Percentiles rank a stretch among this genome's conserved stretches.
Conservation (phyloP, 306 rosid species). For the Dalbergia oliveri region DNA sequence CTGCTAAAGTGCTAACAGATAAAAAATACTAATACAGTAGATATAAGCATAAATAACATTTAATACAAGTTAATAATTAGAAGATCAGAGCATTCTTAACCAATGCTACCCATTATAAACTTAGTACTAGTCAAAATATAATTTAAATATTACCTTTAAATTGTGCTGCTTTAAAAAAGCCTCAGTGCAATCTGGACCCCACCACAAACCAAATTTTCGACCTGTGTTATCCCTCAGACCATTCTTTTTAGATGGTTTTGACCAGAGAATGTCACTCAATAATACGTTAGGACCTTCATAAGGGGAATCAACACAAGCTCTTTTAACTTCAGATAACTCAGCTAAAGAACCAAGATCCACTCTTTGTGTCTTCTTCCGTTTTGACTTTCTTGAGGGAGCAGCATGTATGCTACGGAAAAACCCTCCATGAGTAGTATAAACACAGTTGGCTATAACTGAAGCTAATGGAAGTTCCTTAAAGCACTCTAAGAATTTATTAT, state of each 20-base stretch:
- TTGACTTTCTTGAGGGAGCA: conserved; percentile 54
- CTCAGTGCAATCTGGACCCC: conserved; percentile 96
- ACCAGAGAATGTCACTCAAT: conserved; percentile 87
- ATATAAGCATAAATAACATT: not conserved
- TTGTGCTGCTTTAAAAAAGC: conserved; percentile 75
- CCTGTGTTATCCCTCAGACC: conserved; percentile 73
- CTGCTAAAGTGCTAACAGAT: not conserved
- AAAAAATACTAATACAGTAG: not conserved
- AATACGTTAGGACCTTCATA: conserved; percentile 66
- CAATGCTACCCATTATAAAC: not conserved
- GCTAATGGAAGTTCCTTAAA: conserved; percentile 95
- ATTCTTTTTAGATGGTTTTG: conserved; percentile 76
- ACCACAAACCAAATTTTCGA: conserved; percentile 73
- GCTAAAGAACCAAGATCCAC: conserved; percentile 79
- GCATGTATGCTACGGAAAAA: conserved; percentile 69
- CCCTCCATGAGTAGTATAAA: conserved; percentile 90
- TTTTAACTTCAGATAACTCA: conserved; percentile 70
- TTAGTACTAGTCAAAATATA: conserved; percentile 9
- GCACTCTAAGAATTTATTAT: conserved; percentile 75
- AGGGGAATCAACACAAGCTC: conserved; percentile 72
- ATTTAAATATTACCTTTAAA: conserved; percentile 68
- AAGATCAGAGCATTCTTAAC: conserved; percentile 31
- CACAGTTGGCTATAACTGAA: conserved; percentile 74
- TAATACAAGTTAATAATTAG: not conserved
- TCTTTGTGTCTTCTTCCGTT: conserved; percentile 62